Evolutionary conservation across 106 monocot species (phyloP).

Genomic region (Dioscorea zingiberensis): DNA sequence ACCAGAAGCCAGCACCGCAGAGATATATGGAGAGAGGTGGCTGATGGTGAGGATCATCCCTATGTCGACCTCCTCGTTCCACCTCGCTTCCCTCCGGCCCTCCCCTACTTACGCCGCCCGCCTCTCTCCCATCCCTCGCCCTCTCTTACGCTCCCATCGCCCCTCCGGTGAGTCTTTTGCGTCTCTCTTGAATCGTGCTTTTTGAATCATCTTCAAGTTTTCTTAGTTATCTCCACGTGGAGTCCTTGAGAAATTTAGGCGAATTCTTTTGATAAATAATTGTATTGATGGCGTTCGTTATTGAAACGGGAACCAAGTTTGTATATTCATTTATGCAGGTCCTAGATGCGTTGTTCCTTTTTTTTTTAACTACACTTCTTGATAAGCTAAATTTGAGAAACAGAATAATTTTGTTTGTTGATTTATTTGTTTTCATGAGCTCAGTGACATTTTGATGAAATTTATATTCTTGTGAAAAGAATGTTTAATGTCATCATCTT

Average conservation of each 20-base stretch:
- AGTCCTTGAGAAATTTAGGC: not conserved
- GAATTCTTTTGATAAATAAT: not conserved
- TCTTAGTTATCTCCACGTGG: not conserved
- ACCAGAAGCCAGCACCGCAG: not conserved
- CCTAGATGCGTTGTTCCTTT: too few relatives aligned
- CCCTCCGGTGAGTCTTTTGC: not conserved
- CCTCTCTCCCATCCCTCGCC: not conserved
- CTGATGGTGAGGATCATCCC: not conserved
- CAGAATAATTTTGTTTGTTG: too few relatives aligned
- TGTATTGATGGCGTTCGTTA: not conserved
- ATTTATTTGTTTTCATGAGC: too few relatives aligned
- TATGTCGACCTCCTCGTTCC: conserved; percentile 1
- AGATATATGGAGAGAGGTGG: not conserved
- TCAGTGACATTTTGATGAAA: too few relatives aligned
- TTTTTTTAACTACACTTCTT: too few relatives aligned
- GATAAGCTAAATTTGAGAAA: too few relatives aligned
- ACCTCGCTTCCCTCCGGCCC: not conserved
- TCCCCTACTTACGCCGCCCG: not conserved
- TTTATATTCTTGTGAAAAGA: too few relatives aligned
- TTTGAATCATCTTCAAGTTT: not conserved
- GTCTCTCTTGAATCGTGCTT: not conserved
- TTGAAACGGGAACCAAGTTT: not conserved
- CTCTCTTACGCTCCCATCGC: not conserved
- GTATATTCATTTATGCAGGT: too few relatives aligned
- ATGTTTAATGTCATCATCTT: too few relatives aligned